phyloP scores from a whole-genome alignment of 2,329 filamentous ascomycete genomes.

The Colletotrichum camelliae region DNA sequence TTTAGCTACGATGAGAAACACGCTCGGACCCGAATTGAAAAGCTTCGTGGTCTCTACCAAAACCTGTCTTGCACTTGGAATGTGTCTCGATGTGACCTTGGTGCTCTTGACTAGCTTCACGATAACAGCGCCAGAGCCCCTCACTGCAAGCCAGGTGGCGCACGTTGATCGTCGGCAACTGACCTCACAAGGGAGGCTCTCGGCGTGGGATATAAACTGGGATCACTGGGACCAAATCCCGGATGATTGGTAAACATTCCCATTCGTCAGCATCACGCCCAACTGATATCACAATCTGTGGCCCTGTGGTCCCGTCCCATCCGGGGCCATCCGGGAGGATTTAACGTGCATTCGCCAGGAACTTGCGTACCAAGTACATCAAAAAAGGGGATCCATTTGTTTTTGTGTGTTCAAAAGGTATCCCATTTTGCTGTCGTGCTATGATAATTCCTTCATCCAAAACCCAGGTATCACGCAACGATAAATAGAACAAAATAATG shows the following conservation, averaged over 20 bases:
- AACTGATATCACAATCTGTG: neutral
- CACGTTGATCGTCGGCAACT: neutral
- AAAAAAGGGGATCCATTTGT: neutral
- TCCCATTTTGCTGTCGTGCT: neutral
- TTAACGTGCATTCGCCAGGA: neutral
- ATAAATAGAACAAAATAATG: neutral
- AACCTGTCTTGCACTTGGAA: neutral
- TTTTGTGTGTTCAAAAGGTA: neutral
- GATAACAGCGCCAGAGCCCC: neutral
- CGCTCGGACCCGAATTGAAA: conserved; percentile 5
- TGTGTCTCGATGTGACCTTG: neutral
- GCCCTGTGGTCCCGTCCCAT: neutral
- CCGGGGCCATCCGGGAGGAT: neutral
- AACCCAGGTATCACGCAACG: neutral
- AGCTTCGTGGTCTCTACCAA: neutral
- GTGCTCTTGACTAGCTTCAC: neutral
- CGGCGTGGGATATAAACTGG: neutral
- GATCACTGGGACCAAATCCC: neutral
- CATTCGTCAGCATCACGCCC: neutral
- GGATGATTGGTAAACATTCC: neutral
- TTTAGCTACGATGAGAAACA: conserved; percentile 7
- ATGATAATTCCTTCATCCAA: neutral
- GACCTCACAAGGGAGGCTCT: neutral
- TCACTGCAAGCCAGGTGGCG: neutral
- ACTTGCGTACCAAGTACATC: neutral